phyloP scores from a whole-genome alignment of 2,329 filamentous ascomycete genomes.

The Sporothrix variecibatus region DNA sequence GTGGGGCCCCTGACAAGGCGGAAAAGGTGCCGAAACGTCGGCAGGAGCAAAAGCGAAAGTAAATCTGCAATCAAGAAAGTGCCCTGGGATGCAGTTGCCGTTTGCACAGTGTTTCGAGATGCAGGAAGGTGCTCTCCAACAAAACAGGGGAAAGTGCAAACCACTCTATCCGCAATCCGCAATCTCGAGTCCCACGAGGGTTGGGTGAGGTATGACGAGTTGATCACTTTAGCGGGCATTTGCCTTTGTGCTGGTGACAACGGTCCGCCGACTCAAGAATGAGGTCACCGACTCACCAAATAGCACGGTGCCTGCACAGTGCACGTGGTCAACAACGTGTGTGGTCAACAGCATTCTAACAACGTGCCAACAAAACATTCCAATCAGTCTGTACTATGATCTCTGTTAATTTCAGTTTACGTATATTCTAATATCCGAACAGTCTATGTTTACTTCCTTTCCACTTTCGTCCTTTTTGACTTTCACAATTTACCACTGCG shows the following conservation, averaged over 20 bases:
- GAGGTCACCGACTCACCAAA: not conserved
- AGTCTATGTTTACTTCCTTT: not conserved
- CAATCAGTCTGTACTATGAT: not conserved
- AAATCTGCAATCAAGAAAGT: not conserved
- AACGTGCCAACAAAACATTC: not conserved
- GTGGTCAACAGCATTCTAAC: not conserved
- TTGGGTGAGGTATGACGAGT: not conserved
- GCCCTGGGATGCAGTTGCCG: not conserved
- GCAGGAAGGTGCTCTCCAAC: not conserved
- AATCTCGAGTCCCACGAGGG: constrained; percentile 10
- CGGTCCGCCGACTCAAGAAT: not conserved
- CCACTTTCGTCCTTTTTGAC: not conserved
- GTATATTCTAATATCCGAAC: not conserved
- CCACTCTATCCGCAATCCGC: not conserved
- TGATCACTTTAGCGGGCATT: not conserved
- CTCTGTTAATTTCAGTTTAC: not conserved
- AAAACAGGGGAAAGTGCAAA: not conserved
- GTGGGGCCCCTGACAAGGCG: constrained; percentile 1
- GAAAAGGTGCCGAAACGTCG: not conserved
- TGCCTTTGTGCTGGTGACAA: not conserved
- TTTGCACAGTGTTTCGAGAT: not conserved
- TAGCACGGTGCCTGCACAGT: constrained; percentile 13
- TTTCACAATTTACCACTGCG: constrained; percentile 28
- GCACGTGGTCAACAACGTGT: constrained; percentile 6
- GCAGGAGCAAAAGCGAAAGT: not conserved